Evolutionary conservation across 2,329 filamentous ascomycete species (phyloP).

Genomic region (Fusarium guadeloupense): DNA sequence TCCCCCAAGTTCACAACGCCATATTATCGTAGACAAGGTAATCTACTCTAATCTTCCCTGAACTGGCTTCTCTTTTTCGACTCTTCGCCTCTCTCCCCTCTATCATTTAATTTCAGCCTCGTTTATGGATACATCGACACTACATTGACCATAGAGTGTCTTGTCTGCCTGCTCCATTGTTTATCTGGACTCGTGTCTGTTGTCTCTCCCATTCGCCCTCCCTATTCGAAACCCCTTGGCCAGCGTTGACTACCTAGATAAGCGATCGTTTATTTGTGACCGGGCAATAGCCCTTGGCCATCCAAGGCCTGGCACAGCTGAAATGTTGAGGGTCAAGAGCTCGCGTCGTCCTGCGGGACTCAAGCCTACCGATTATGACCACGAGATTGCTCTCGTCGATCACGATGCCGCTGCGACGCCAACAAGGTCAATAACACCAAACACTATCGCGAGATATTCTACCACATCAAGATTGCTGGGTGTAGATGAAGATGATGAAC

Average conservation of each 20-base stretch:
- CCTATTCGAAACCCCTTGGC: slow-evolving; percentile 4
- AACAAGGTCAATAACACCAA: slow-evolving; percentile 24
- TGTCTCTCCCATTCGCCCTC: background rate
- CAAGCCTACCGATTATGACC: slow-evolving; percentile 71
- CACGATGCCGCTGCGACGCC: slow-evolving; percentile 49
- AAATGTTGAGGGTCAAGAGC: slow-evolving; percentile 52
- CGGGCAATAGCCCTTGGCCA: slow-evolving; percentile 22
- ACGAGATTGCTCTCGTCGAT: slow-evolving; percentile 76
- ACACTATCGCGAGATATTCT: slow-evolving; percentile 32
- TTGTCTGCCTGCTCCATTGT: background rate
- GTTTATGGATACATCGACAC: background rate
- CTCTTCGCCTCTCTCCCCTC: slow-evolving; percentile 7
- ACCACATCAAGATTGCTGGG: slow-evolving; percentile 39
- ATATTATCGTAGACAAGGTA: no score
- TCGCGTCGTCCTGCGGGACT: slow-evolving; percentile 65
- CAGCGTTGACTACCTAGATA: slow-evolving; percentile 2
- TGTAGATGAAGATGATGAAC: slow-evolving; percentile 29
- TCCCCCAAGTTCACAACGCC: slow-evolving; percentile 31
- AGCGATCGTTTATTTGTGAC: slow-evolving; percentile 12
- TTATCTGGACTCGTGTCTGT: background rate
- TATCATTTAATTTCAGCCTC: slow-evolving; percentile 8
- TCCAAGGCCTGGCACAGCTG: slow-evolving; percentile 21
- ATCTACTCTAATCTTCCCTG: slow-evolving; percentile 7
- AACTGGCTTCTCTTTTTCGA: background rate
- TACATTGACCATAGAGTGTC: slow-evolving; percentile 1